Conservation (phyloP, 164 flowering plant species). For the Euptelea pleiosperma region DNA sequence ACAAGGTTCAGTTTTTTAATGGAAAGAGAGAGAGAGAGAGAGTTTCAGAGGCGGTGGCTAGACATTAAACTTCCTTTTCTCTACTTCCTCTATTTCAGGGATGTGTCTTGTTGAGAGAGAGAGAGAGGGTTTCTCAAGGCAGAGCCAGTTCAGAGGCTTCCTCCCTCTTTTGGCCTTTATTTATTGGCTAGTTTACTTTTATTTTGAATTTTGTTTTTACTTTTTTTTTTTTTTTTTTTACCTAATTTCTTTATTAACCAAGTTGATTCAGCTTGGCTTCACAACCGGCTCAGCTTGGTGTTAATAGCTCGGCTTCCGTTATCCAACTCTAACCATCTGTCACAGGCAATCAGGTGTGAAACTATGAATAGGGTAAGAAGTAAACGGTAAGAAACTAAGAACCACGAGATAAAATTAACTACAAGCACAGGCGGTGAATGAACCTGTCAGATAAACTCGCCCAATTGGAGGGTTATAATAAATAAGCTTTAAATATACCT, state of each 20-base stretch:
- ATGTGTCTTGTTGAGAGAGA: conserved; percentile 7
- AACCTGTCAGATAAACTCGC: conserved; percentile 6
- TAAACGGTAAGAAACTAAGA: too few relatives aligned
- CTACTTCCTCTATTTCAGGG: conserved; percentile 30
- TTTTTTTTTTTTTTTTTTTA: background rate
- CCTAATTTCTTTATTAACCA: too few relatives aligned
- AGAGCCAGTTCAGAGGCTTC: background rate
- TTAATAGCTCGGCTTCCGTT: too few relatives aligned
- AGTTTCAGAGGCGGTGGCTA: conserved; percentile 19
- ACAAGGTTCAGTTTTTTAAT: conserved; percentile 14
- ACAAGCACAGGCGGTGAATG: background rate
- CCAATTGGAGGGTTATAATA: conserved; percentile 1
- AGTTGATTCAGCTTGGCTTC: background rate
- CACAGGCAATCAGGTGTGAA: too few relatives aligned
- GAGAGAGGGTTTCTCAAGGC: conserved; percentile 14
- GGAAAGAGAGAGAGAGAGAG: conserved; percentile 10
- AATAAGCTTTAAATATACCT: background rate
- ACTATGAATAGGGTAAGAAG: too few relatives aligned
- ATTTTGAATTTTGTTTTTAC: background rate
- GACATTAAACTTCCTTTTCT: conserved; percentile 17
- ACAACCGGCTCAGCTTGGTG: background rate
- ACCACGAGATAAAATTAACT: too few relatives aligned
- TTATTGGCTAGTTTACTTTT: conserved; percentile 7
- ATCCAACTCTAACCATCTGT: too few relatives aligned
- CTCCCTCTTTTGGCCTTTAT: conserved; percentile 19